These are phyloP conservation scores for Cicer yamashitae DNA, from an alignment of 306 rosid species.

Conservation along the genomic window DNA sequence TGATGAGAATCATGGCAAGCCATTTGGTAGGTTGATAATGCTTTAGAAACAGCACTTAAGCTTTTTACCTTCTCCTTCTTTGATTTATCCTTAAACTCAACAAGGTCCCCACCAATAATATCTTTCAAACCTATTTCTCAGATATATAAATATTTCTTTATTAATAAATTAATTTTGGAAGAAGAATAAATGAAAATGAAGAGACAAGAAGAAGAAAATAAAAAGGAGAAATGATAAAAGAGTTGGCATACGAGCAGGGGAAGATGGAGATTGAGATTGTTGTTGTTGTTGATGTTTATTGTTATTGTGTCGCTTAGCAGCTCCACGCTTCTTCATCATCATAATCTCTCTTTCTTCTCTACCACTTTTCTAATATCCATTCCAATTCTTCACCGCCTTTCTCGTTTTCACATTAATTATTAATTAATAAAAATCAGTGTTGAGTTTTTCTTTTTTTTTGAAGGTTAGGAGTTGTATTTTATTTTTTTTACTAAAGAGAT, in stretches of 20 bases:
- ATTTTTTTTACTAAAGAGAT: too few relatives aligned
- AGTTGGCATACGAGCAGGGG: too few relatives aligned
- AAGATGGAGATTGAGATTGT: too few relatives aligned
- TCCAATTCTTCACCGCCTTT: constrained; percentile 15
- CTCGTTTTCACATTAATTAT: not conserved
- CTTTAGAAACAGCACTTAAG: constrained; percentile 56
- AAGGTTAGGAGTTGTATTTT: too few relatives aligned
- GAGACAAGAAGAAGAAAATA: not conserved
- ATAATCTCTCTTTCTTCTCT: constrained; percentile 32
- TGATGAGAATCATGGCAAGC: constrained; percentile 46
- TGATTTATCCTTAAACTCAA: constrained; percentile 50
- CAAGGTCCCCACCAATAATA: constrained; percentile 30
- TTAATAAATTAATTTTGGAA: constrained; percentile 17
- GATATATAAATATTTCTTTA: too few relatives aligned
- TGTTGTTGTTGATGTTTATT: constrained; percentile 44
- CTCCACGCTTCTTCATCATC: constrained; percentile 50
- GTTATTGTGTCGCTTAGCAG: constrained; percentile 37
- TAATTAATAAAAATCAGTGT: too few relatives aligned
- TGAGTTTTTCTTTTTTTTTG: not conserved
- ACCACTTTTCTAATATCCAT: constrained; percentile 29
- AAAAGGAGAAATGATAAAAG: too few relatives aligned
- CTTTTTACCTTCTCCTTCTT: constrained; percentile 69
- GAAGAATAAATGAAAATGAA: not conserved
- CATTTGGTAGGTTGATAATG: constrained; percentile 56
- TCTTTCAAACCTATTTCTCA: constrained; percentile 23